phyloP scores from a whole-genome alignment of 495 filamentous ascomycete species.

The Aspergillus conjunctus region DNA sequence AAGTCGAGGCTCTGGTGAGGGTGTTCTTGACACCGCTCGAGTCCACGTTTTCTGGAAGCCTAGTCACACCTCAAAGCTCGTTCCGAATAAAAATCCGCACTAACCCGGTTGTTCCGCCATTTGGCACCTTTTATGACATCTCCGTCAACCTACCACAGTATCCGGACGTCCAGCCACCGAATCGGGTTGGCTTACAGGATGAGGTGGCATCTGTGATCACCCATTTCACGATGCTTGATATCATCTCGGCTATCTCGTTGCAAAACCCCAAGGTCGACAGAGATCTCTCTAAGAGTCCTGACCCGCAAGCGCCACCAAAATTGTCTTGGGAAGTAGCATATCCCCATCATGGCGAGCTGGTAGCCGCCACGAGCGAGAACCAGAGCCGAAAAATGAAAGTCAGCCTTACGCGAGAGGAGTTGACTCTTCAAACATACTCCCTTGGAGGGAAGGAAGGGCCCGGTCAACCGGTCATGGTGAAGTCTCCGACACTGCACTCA shows the following conservation, averaged over 20 bases:
- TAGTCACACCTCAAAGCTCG: constrained; percentile 39
- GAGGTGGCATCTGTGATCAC: constrained; percentile 43
- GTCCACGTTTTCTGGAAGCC: constrained; percentile 41
- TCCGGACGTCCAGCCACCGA: constrained; percentile 41
- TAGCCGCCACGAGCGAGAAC: constrained; percentile 26
- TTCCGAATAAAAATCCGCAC: constrained; percentile 52
- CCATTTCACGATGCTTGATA: constrained; percentile 44
- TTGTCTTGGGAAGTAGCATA: constrained; percentile 39
- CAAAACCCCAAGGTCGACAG: constrained; percentile 14
- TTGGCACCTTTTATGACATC: constrained; percentile 52
- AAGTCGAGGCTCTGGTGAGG: constrained; percentile 44
- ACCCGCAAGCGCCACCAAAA: neutral
- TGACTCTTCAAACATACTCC: constrained; percentile 33
- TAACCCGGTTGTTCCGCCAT: constrained; percentile 41
- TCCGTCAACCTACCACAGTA: constrained; percentile 40
- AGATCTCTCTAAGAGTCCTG: neutral
- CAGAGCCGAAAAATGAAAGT: constrained; percentile 43
- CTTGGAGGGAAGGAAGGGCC: constrained; percentile 28
- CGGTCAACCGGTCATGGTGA: constrained; percentile 11
- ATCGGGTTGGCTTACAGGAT: constrained; percentile 36
- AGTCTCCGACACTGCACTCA: constrained; percentile 17
- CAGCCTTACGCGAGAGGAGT: constrained; percentile 33
- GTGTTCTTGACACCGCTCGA: constrained; percentile 46
- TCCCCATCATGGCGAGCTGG: constrained; percentile 47
- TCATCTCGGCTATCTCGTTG: constrained; percentile 38